A percentile compares a stretch with the other conserved stretches of the same genome.
Conservation (phyloP, 2,329 filamentous ascomycete genomes). For the Pyricularia pennisetigena region DNA sequence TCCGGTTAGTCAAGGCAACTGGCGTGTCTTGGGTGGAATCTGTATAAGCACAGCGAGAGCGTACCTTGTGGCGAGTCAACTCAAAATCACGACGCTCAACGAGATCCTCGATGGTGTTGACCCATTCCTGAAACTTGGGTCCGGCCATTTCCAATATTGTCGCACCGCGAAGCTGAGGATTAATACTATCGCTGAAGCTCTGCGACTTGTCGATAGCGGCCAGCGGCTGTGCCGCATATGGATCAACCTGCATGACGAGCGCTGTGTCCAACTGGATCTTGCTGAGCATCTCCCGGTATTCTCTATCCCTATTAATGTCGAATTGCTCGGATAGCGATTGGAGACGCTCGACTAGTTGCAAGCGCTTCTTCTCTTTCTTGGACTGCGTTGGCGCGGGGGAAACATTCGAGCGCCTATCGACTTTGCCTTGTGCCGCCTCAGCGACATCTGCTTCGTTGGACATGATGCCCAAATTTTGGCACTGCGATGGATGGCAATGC, state of each 20-base stretch:
- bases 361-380: slow-evolving; percentile 85
- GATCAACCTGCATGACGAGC: slow-evolving; percentile 75
- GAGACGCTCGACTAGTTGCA: slow-evolving; percentile 71
- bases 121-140: slow-evolving; percentile 75
- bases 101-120: slow-evolving; percentile 76
- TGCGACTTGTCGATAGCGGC: slow-evolving; percentile 31
- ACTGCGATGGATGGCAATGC: not conserved
- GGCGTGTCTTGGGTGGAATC: not conserved
- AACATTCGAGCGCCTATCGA: slow-evolving; percentile 16
- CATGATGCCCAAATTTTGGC: not conserved
- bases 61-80: slow-evolving; percentile 71
- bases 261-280: slow-evolving; percentile 88
- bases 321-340: slow-evolving; percentile 68
- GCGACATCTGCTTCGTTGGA: not conserved
- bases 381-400: slow-evolving; percentile 38
- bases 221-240: slow-evolving; percentile 49
- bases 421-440: slow-evolving; percentile 1
- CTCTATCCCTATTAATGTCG: slow-evolving; percentile 67
- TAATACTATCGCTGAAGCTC: slow-evolving; percentile 23
- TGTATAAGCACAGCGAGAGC: slow-evolving; percentile 16
- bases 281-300: slow-evolving; percentile 83
- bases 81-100: slow-evolving; percentile 82
- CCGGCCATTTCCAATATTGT: slow-evolving; percentile 67
- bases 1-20: not conserved
- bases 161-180: slow-evolving; percentile 30